phyloP scores from a whole-genome alignment of 1,139 yeast species.

The Saccharomyces hybrid region DNA sequence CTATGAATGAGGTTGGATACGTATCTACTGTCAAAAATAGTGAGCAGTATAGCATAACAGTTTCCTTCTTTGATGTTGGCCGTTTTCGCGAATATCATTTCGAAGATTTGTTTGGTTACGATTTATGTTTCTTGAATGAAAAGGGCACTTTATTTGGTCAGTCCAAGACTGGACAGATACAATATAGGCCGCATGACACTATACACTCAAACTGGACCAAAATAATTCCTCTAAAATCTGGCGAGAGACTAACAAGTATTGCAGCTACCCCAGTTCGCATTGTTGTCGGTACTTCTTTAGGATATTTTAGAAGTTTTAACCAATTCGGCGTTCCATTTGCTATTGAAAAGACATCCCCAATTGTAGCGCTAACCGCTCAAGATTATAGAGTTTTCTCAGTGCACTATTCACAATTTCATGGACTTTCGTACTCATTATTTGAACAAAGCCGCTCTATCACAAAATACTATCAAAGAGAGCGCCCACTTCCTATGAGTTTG shows the following conservation, averaged over 20 bases:
- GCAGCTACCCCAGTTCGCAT: constrained; percentile 44
- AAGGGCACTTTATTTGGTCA: constrained; percentile 61
- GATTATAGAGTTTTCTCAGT: constrained; percentile 27
- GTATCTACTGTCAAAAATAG: constrained; percentile 70
- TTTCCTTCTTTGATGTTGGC: constrained; percentile 78
- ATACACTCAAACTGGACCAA: constrained; percentile 38
- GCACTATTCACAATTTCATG: constrained; percentile 26
- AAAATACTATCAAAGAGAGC: constrained; percentile 31
- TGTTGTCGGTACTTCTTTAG: constrained; percentile 49
- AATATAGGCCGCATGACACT: constrained; percentile 38
- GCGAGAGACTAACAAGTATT: constrained; percentile 44
- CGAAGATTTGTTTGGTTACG: constrained; percentile 63
- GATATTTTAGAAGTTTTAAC: constrained; percentile 49
- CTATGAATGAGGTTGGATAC: constrained; percentile 77
- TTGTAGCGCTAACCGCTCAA: constrained; percentile 47
- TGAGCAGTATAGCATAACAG: constrained; percentile 62
- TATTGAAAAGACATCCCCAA: constrained; percentile 46
- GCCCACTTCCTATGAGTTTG: constrained; percentile 24
- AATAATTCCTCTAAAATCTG: constrained; percentile 33
- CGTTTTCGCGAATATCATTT: constrained; percentile 80
- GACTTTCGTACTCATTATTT: constrained; percentile 26
- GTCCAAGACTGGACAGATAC: constrained; percentile 34
- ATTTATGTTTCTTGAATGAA: constrained; percentile 65
- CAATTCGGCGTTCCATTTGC: constrained; percentile 49
- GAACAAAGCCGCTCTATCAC: constrained; percentile 26